Conservation (phyloP, 306 rosid species). For the Castanea crenata region DNA sequence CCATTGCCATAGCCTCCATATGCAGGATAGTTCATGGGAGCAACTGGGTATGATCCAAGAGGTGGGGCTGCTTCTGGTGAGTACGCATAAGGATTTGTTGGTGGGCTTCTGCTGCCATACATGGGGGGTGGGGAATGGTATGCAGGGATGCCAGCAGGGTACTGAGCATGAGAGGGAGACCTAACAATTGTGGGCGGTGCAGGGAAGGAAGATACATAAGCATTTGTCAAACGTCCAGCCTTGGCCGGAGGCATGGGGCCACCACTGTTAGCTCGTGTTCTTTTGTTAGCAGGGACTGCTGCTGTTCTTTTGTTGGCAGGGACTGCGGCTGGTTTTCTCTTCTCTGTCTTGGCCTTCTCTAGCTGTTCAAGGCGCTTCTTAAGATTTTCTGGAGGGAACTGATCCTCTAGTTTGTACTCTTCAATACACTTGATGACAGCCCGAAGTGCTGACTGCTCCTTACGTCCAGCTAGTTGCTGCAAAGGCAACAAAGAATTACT, state of each 20-base stretch:
- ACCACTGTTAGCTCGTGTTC: slow-evolving; percentile 88
- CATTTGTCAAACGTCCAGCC: slow-evolving; percentile 96
- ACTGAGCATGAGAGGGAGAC: slow-evolving; percentile 92
- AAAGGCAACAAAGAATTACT: slow-evolving; percentile 17
- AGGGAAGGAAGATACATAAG: slow-evolving; percentile 97
- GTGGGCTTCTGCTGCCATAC: slow-evolving; percentile 97
- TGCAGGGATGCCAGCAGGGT: slow-evolving; percentile 83
- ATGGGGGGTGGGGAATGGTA: slow-evolving; percentile 95
- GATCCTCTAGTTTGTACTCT: slow-evolving; percentile 86
- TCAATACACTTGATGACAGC: slow-evolving; percentile 94
- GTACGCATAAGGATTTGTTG: slow-evolving; percentile 68
- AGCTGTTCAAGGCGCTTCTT: slow-evolving; percentile 97
- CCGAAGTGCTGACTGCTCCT: slow-evolving; percentile 93
- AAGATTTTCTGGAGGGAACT: slow-evolving; percentile 87
- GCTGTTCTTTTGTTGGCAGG: slow-evolving; percentile 98
- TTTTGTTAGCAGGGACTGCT: slow-evolving; percentile 89
- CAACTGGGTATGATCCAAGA: slow-evolving; percentile 63
- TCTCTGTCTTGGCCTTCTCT: slow-evolving; percentile 91
- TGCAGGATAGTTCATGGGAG: slow-evolving; percentile 89
- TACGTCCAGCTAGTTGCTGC: slow-evolving; percentile 91
- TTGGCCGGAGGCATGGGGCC: slow-evolving; percentile 99
- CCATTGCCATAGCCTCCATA: slow-evolving; percentile 86
- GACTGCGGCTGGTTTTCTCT: slow-evolving; percentile 67
- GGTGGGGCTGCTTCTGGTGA: slow-evolving; percentile 89
- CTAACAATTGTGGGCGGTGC: slow-evolving; percentile 78